Conservation (phyloP, 2,329 filamentous ascomycete species). For the Gliomastix tumulicola region DNA sequence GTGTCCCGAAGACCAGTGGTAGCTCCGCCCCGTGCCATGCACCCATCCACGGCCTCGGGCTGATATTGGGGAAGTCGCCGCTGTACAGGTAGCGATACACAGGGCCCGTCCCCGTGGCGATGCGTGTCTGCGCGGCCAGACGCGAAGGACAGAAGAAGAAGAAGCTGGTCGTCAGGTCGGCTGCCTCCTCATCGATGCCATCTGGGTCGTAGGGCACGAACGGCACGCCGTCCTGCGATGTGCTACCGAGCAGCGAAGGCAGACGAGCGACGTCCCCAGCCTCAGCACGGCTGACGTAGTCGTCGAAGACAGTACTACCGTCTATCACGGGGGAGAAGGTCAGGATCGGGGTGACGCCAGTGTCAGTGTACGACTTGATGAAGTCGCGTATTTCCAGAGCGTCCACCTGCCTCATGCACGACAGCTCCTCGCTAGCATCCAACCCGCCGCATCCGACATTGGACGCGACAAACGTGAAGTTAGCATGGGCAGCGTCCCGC, state of each 20-base stretch:
- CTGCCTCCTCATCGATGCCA: conserved; percentile 14
- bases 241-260: conserved; percentile 13
- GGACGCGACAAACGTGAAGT: conserved; percentile 25
- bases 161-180: conserved; percentile 16
- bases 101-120: conserved; percentile 11
- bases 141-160: conserved; percentile 7
- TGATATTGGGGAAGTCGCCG: conserved; percentile 32
- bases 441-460: conserved; percentile 20
- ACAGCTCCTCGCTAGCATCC: conserved; percentile 18
- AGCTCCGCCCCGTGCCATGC: conserved; percentile 31
- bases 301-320: conserved; percentile 17
- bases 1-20: conserved; percentile 29
- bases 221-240: conserved; percentile 11
- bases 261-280: conserved; percentile 14
- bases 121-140: conserved; percentile 20
- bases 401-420: conserved; percentile 26
- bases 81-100: conserved; percentile 31
- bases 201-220: conserved; percentile 24
- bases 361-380: conserved; percentile 17
- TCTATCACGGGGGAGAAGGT: conserved; percentile 17
- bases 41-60: conserved; percentile 28
- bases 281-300: conserved; percentile 17
- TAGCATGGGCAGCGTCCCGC: conserved; percentile 14
- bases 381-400: conserved; percentile 20
- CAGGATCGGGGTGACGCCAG: conserved; percentile 10